phyloP scores from a whole-genome alignment of 2,329 filamentous ascomycete genomes.

The Ilyonectria destructans region DNA sequence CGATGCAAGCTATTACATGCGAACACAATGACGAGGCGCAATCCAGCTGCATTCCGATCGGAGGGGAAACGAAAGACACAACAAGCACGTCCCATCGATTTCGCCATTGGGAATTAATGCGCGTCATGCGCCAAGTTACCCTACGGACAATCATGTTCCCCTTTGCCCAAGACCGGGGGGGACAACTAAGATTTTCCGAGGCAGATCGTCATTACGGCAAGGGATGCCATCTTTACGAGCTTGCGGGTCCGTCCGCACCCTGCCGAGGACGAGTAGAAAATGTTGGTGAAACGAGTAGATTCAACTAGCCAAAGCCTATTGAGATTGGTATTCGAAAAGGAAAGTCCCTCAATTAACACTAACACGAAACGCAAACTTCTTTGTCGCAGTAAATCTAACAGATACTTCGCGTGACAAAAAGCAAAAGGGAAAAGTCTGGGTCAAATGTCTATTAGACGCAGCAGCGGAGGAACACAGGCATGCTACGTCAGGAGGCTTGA shows the following conservation, averaged over 20 bases:
- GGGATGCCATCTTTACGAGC: not conserved
- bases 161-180: not conserved
- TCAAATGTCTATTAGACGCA: slow-evolving; percentile 51
- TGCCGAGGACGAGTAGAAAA: not conserved
- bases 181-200: not conserved
- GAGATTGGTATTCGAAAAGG: not conserved
- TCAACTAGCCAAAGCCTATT: not conserved
- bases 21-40: slow-evolving; percentile 7
- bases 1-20: not conserved
- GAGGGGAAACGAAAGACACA: not conserved
- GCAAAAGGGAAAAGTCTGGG: slow-evolving; percentile 31
- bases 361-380: not conserved
- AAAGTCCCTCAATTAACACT: not conserved
- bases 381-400: not conserved
- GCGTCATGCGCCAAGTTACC: not conserved
- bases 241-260: not conserved
- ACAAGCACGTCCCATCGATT: not conserved
- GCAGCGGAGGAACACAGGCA: slow-evolving; percentile 46
- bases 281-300: not conserved
- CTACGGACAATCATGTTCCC: not conserved
- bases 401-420: not conserved
- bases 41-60: not conserved
- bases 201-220: not conserved
- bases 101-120: not conserved
- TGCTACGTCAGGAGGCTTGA: slow-evolving; percentile 48